Base-by-base conservation (phyloP, 139 green algal species). In the Micromonas commoda region DNA sequence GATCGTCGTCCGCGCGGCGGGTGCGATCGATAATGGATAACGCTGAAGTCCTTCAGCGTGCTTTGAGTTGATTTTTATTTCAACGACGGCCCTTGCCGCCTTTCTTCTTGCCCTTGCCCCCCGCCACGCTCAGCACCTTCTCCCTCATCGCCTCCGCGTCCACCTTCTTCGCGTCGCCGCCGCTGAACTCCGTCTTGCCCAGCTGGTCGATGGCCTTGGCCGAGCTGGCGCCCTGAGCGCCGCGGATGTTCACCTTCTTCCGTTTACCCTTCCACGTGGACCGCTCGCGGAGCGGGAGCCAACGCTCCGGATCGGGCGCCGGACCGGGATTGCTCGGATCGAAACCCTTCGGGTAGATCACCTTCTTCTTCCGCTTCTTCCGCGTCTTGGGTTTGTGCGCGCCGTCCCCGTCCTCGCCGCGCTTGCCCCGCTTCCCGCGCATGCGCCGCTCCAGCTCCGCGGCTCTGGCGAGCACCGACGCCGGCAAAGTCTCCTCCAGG, bases 271-370 rank as follows among this genome's bases (percentile, higher is more conserved):
- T 94, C 75, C 85, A 90, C 9, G 92, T 90, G 29, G 84, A 83
- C 39, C 94, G 87, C 77, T 98, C 89, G 88, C 92, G 95, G 83
- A 95, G 96, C 54, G 94, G 92, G 73, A 98, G 85, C 94, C 94
- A 98, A 61, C 94, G 89, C 86, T 98, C 94, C 1, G 94, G 92
- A 81, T 98, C 91, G 0, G 92, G 91, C 20, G 82, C 83, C 1
- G 91, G 90, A 0, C 83, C 84, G 79, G 89, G 94, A 84, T 97
- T 91, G 16, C 77, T 81, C 0, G 92, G 91, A 80, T 98, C 90
- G 74, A 92, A 97, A 34, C 87, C 90, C 71, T 95, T 95, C 23
- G 94, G 92, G 0, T 86, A 83, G 1, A 82, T 70, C 3, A 79
- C 73, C 83, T 91, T 91, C 23, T 73, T 5, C 61, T 80, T 77